Evolutionary conservation across 2,329 filamentous ascomycete genomes (phyloP).

Genomic region (Teratosphaeria zuluensis): DNA sequence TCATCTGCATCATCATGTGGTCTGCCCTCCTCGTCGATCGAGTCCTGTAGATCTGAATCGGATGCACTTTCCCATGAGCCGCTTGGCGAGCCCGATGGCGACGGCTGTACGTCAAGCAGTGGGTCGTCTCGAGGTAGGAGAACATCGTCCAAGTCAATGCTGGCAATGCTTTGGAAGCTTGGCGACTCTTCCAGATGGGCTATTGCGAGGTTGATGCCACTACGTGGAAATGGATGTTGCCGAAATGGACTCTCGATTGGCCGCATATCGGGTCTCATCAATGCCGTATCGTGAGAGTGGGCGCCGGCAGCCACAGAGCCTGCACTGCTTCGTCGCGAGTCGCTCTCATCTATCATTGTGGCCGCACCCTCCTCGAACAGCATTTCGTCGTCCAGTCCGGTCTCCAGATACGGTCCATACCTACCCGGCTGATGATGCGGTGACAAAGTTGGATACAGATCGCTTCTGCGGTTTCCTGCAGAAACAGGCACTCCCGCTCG

Average conservation of each 20-base stretch:
- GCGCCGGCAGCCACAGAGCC: neutral
- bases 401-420: constrained; percentile 27
- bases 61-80: constrained; percentile 22
- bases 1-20: constrained; percentile 52
- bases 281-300: constrained; percentile 1
- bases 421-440: constrained; percentile 44
- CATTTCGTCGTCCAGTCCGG: constrained; percentile 8
- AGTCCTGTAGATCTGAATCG: constrained; percentile 13
- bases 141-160: constrained; percentile 27
- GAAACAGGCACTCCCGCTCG: constrained; percentile 2
- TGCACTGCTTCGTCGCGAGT: neutral
- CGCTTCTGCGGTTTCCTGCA: constrained; percentile 1
- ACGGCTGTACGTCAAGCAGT: constrained; percentile 27
- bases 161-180: constrained; percentile 16
- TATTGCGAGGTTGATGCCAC: constrained; percentile 5
- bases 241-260: constrained; percentile 19
- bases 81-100: constrained; percentile 17
- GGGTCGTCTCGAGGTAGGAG: constrained; percentile 36
- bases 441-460: constrained; percentile 13
- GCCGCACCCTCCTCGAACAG: neutral
- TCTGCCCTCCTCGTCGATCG: constrained; percentile 20
- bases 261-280: constrained; percentile 3
- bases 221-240: constrained; percentile 11
- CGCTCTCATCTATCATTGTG: neutral
- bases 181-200: constrained; percentile 8